Evolutionary conservation across 345 rosid species (phyloP), one percentile per base, ranked within the genome.

Genomic region (Corchorus olitorius): DNA sequence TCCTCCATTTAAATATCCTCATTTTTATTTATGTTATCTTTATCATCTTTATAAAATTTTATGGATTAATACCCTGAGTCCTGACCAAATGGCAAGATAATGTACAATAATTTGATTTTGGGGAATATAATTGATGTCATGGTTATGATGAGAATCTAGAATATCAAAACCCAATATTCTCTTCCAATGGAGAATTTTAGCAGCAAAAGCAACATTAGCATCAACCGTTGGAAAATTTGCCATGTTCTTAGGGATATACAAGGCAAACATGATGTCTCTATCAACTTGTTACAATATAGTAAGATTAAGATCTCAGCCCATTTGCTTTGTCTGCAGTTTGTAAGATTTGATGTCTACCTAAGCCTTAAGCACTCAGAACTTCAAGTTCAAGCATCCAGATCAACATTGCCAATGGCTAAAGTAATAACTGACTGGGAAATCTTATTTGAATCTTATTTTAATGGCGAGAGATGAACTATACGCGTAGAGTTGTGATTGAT

Each of bases 81-180:
- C 17, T 60, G n/a, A 61, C 65, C 41, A 33, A 5, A 61, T 61
- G 65, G n/a, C n/a, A 33, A 61, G 66, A 62, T 62, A 61, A 61
- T 34, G 41, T 14, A 61, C 3, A 61, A 61, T 61, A 62, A 62
- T 14, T 62, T 34, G 9, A 14, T 64, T 64, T 19, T 37, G 33
- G 4, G 5, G 69, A 39, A 65, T 10, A 65, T 10, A 65, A 41
- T 65, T 65, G 50, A 41, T 9, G 5, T 65, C 34, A 65, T 48
- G 72, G n/a, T 48, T 67, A 22, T 13, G 12, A 48, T 48, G 8
- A 68, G 20, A 48, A 68, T 48, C 41, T 48, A 55, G 37, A 46
- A 22, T 68, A 22, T 48, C 19, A 12, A 68, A 68, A 48, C 8
- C 6, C 56, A 14, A 48, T 11, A 27, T 67, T 46, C 55, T 67